Percentiles rank a stretch among this genome's conserved stretches.
Conservation (phyloP, 2,329 filamentous ascomycete species). For the Cryphonectria carpinicola region DNA sequence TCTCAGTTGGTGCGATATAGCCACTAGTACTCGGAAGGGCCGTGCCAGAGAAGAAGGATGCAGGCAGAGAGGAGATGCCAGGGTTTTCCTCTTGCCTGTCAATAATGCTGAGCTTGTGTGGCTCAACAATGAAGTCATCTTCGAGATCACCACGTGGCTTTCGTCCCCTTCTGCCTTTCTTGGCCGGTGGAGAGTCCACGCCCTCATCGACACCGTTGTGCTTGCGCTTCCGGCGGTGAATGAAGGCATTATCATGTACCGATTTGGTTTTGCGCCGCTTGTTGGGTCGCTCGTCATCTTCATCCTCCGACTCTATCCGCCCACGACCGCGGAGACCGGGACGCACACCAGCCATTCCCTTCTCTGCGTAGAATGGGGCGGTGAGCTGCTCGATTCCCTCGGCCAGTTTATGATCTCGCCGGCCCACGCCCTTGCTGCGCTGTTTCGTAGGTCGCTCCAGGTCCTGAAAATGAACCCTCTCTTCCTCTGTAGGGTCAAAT, state of each 20-base stretch:
- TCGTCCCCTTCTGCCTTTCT: slow-evolving; percentile 20
- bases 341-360: slow-evolving; percentile 30
- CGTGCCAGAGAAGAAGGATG: slow-evolving; percentile 32
- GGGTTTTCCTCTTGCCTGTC: slow-evolving; percentile 20
- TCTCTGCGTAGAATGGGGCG: slow-evolving; percentile 52
- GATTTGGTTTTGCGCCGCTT: slow-evolving; percentile 5
- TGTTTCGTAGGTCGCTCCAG: slow-evolving; percentile 34
- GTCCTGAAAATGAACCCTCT: slow-evolving; percentile 39
- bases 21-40: slow-evolving; percentile 6
- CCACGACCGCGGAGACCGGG: slow-evolving; percentile 19
- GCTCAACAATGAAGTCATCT: slow-evolving; percentile 15
- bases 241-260: background rate
- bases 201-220: background rate
- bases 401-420: slow-evolving; percentile 42
- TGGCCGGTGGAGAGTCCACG: background rate
- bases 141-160: slow-evolving; percentile 13
- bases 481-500: slow-evolving; percentile 43
- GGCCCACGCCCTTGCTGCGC: slow-evolving; percentile 30
- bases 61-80: slow-evolving; percentile 34
- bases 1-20: slow-evolving; percentile 25
- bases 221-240: slow-evolving; percentile 9
- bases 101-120: slow-evolving; percentile 22
- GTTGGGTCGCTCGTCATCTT: slow-evolving; percentile 16
- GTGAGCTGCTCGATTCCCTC: slow-evolving; percentile 53
- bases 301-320: slow-evolving; percentile 23